Evolutionary conservation across 805 yeast species (phyloP), one percentile per base, ranked within the genome.

Genomic region (Yarrowia deformans): DNA sequence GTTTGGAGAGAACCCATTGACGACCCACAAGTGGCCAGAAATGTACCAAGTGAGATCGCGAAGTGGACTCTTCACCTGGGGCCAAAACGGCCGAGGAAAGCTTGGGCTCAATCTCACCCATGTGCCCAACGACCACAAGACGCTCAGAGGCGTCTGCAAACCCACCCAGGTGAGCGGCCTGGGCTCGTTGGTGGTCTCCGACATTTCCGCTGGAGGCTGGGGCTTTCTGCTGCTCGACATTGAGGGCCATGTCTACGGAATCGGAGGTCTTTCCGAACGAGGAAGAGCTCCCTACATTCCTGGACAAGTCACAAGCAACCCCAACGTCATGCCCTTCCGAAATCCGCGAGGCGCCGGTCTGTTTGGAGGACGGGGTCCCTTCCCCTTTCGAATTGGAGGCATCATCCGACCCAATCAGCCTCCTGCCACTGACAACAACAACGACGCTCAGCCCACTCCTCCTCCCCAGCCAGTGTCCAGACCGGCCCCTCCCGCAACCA

Each of bases 191-290:
- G 71, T 78, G 2, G 75, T 84, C 1, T 74, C 82, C 0, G 88
- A 85, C 72, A 79, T 89, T 0, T 80, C 84, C 32, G 87, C 88
- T 9, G 90, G 90, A 39, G 94, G 94, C 1, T 89, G 82, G 73
- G 83, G 88, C 4, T 86, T 88, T 70, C 86, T 87, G 64, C 78
- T 89, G 2, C 77, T 89, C 43, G 84, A 89, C 0, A 80, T 81
- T 37, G 76, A 81, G 0, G 93, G 93, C 0, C 79, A 83, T 6
- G 74, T 90, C 7, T 88, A 81, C 75, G 6, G 91, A 90, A 0
- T 72, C 76, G 42, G 79, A 77, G 13, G 80, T 79, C 75, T 79
- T 81, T 61, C 82, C 42, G 79, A 77, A 35, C 37, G 39, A 12
- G 68, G 68, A 32, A n/a, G 68, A 40, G 45, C 56, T 1, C 55